Evolutionary conservation across 352 stramenopile genomes (phyloP), one percentile per base, ranked within the genome.

Genomic region (Globisporangium cylindrosporum): DNA sequence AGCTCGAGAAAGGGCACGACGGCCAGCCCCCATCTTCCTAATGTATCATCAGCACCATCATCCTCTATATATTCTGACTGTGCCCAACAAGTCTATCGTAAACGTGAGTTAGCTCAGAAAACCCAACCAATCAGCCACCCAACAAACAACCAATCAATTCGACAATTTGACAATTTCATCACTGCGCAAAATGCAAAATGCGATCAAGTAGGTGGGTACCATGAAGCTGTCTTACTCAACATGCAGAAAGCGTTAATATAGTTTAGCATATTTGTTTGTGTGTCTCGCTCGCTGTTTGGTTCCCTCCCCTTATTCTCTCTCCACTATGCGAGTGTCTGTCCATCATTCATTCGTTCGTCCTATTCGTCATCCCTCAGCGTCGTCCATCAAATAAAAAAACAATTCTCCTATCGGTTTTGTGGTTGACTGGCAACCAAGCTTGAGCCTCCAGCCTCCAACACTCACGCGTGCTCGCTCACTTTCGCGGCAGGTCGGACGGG

Each of bases 191-290:
- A 24, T 24, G 36, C 36, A 41, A 41, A 41, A 41, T 41, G 36
- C 36, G 36, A 15, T 41, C 27, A 29, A 29, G 27, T 29, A 29
- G 27, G 27, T 29, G 3, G 27, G 27, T 29, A 29, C 27, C 36
- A 12, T 25, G 15, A 49, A 49, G 14, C 15, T n/a, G 41, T 49
- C 27, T 29, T 3, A 29, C 15, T 49, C 15, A 49, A 54, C 20
- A 41, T 24, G 29, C 20, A 60, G 55, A 60, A 46, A 41, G 55
- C 29, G 55, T 60, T 46, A 43, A 43, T 60, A 46, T 60, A 60
- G 43, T 60, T 25, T 27, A 60, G 55, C 14, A 29, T 54, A 22
- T 46, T 25, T 60, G 55, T 60, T 22, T 22, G 22, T 59, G 34
- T 43, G 27, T 29, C 27, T 29, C 27, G 27, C 27, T 29, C 27